These are phyloP conservation scores for Russula virescens DNA, from an alignment of 768 basidiomycete species.

Conservation along the genomic window DNA sequence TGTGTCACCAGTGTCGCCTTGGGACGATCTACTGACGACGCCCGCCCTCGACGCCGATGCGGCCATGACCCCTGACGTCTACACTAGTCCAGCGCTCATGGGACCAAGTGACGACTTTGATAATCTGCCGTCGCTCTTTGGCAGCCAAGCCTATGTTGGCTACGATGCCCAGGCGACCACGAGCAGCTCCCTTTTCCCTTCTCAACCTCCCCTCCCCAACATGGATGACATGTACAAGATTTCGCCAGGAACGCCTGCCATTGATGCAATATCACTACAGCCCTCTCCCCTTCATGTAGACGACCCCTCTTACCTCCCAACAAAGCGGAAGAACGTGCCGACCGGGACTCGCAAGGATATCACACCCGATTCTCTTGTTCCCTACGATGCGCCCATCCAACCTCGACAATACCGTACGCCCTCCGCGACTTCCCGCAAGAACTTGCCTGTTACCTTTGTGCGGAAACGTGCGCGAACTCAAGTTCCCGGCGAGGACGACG, in stretches of 20 bases:
- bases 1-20: conserved; percentile 46
- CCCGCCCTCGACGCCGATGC: conserved; percentile 35
- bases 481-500: conserved; percentile 44
- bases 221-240: conserved; percentile 44
- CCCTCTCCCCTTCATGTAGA: conserved; percentile 30
- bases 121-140: conserved; percentile 28
- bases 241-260: conserved; percentile 46
- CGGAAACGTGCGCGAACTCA: conserved; percentile 52
- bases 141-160: conserved; percentile 10
- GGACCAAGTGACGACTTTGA: too few species aligned
- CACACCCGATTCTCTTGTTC: conserved; percentile 57
- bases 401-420: conserved; percentile 64
- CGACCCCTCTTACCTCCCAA: conserved; percentile 6
- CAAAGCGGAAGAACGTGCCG: conserved; percentile 35
- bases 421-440: conserved; percentile 74
- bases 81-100: too few species aligned
- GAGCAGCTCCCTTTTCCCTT: background rate
- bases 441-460: conserved; percentile 64
- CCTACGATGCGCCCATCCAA: conserved; percentile 76
- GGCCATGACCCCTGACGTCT: conserved; percentile 35
- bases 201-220: conserved; percentile 26
- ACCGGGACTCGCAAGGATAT: conserved; percentile 73
- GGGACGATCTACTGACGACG: conserved; percentile 41
- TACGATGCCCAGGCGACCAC: conserved; percentile 18
- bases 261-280: conserved; percentile 38